These are phyloP conservation scores for Nectriaceae sp. DNA, from an alignment of 2,329 filamentous ascomycete species.

Conservation along the genomic window DNA sequence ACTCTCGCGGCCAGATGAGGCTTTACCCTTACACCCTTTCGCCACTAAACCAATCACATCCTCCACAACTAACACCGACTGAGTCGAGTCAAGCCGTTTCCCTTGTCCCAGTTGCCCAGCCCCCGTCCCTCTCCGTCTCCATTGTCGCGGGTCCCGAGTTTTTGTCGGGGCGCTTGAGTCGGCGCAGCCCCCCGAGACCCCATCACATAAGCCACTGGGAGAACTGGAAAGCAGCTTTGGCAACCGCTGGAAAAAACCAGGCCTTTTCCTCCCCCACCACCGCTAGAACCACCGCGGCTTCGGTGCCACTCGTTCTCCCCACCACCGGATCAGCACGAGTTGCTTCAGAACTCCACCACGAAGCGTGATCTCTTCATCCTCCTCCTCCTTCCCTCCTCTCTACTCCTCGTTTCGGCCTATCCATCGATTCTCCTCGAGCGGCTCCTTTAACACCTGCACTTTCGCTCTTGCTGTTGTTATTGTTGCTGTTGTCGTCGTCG, in stretches of 20 bases:
- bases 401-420: conserved; percentile 8
- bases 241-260: background rate
- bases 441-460: background rate
- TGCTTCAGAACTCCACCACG: conserved; percentile 18
- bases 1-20: background rate
- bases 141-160: conserved; percentile 27
- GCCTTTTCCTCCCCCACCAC: background rate
- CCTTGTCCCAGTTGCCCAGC: background rate
- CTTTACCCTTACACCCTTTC: background rate
- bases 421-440: background rate
- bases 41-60: conserved; percentile 19
- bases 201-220: background rate
- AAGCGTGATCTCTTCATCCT: conserved; percentile 18
- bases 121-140: conserved; percentile 8
- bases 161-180: conserved; percentile 29
- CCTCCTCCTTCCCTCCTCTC: conserved; percentile 1
- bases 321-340: background rate
- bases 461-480: background rate
- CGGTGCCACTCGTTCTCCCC: background rate
- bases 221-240: background rate
- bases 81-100: conserved; percentile 15
- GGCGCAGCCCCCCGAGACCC: conserved; percentile 11
- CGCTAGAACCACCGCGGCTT: background rate
- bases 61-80: conserved; percentile 21
- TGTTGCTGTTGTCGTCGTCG: background rate